A percentile compares a stretch with the other conserved stretches of the same genome.
Conservation (phyloP, 306 rosid genomes). For the Prunus kanzakura region DNA sequence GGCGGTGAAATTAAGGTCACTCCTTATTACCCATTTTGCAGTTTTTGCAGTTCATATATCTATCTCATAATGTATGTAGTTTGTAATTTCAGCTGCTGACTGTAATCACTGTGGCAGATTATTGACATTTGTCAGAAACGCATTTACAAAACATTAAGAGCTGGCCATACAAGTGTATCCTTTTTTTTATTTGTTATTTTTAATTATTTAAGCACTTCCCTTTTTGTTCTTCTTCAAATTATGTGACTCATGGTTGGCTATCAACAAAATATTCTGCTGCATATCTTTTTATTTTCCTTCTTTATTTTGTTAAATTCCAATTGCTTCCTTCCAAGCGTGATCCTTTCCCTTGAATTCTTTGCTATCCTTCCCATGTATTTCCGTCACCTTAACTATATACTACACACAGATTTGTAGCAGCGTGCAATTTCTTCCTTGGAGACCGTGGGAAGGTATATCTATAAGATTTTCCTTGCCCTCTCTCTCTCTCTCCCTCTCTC, state of each 20-base stretch:
- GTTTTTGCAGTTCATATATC: not conserved
- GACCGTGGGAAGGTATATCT: slow-evolving; percentile 87
- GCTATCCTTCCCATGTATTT: slow-evolving; percentile 4
- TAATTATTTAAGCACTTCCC: not conserved
- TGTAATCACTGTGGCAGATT: slow-evolving; percentile 60
- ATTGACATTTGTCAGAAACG: slow-evolving; percentile 76
- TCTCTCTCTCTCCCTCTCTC: not conserved
- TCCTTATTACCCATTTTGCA: not conserved
- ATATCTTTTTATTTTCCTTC: not conserved
- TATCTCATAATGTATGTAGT: not conserved
- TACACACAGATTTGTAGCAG: slow-evolving; percentile 78
- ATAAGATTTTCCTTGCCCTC: not conserved
- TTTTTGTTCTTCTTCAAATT: slow-evolving; percentile 17
- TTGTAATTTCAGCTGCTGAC: slow-evolving; percentile 24
- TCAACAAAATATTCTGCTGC: slow-evolving; percentile 5
- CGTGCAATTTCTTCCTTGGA: slow-evolving; percentile 95
- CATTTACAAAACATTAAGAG: slow-evolving; percentile 79
- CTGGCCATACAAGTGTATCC: slow-evolving; percentile 96
- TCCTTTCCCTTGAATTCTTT: slow-evolving; percentile 8
- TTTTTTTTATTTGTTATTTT: not conserved
- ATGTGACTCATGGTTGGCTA: slow-evolving; percentile 12
- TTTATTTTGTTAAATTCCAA: not conserved
- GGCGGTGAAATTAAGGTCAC: slow-evolving; percentile 86
- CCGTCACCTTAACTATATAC: slow-evolving; percentile 50
- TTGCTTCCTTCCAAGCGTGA: not conserved